phyloP scores from a whole-genome alignment of 805 yeast species.

The Saccharomycodes ludwigii region DNA sequence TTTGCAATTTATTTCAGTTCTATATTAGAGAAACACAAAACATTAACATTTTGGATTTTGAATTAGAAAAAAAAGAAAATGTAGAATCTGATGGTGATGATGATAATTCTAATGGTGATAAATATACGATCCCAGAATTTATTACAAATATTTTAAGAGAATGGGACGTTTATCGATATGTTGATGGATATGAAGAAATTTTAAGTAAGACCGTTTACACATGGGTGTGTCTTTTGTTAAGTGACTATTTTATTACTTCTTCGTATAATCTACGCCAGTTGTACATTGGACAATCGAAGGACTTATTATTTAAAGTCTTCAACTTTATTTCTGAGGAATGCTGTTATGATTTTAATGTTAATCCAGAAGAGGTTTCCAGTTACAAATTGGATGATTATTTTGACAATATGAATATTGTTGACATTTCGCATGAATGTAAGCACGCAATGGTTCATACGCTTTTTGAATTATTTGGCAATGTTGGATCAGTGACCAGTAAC shows the following conservation, averaged over 20 bases:
- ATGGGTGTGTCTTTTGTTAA: constrained; percentile 58
- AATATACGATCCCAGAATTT: constrained; percentile 19
- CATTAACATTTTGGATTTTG: no score
- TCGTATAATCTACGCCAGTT: constrained; percentile 51
- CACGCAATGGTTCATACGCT: constrained; percentile 16
- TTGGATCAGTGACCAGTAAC: constrained; percentile 23
- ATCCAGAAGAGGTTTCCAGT: no score
- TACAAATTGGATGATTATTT: no score
- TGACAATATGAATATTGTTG: no score
- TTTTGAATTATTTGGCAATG: constrained; percentile 17
- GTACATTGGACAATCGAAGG: constrained; percentile 47
- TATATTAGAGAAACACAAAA: no score
- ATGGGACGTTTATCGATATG: constrained; percentile 24
- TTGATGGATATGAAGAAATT: constrained; percentile 22
- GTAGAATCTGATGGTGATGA: constrained; percentile 14
- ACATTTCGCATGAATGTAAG: constrained; percentile 18
- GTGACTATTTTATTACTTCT: constrained; percentile 49
- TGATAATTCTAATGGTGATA: constrained; percentile 6
- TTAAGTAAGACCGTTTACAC: no score
- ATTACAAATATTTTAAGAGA: constrained; percentile 27
- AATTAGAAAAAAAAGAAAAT: constrained; percentile 32
- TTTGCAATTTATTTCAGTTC: no score
- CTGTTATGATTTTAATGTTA: constrained; percentile 8
- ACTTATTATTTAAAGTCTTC: constrained; percentile 37
- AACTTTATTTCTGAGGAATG: constrained; percentile 41